A percentile compares a stretch with the other conserved stretches of the same genome.
Conservation (phyloP, 345 rosid genomes). For the Excoecaria cochinchinensis region DNA sequence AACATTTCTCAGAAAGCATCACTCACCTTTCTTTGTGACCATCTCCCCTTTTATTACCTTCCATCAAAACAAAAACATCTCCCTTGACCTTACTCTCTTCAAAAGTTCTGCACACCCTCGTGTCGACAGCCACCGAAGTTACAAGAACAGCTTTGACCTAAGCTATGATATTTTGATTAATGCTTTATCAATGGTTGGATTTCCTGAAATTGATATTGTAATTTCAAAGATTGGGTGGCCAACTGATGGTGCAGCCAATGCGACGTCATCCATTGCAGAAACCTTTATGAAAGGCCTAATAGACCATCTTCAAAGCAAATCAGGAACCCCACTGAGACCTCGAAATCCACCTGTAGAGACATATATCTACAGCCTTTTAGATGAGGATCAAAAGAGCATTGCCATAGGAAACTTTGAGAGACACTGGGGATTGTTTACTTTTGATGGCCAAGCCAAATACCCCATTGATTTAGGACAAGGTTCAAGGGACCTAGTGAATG, state of each 20-base stretch:
- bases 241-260: conserved; percentile 81
- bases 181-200: conserved; percentile 64
- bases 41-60: conserved; percentile 62
- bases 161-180: conserved; percentile 61
- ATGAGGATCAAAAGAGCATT: conserved; percentile 64
- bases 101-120: conserved; percentile 51
- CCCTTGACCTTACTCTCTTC: conserved; percentile 70
- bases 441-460: conserved; percentile 94
- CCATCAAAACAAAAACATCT: conserved; percentile 65
- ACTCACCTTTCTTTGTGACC: conserved; percentile 67
- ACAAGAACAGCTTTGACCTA: conserved; percentile 78
- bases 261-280: conserved; percentile 54
- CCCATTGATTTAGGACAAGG: conserved; percentile 54
- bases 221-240: conserved; percentile 92
- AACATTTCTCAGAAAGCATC: conserved; percentile 60
- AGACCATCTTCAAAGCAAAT: conserved; percentile 59
- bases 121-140: conserved; percentile 53
- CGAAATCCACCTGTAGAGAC: conserved; percentile 54
- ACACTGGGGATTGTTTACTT: conserved; percentile 90
- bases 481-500: conserved; percentile 52
- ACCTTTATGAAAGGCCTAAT: conserved; percentile 61
- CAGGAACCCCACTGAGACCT: conserved; percentile 59
- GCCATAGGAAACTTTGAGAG: conserved; percentile 73
- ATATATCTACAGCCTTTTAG: conserved; percentile 69
- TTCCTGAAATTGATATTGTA: conserved; percentile 56